Conservation (phyloP, 78 protist species). For the Dictyostelium firmibasis region DNA sequence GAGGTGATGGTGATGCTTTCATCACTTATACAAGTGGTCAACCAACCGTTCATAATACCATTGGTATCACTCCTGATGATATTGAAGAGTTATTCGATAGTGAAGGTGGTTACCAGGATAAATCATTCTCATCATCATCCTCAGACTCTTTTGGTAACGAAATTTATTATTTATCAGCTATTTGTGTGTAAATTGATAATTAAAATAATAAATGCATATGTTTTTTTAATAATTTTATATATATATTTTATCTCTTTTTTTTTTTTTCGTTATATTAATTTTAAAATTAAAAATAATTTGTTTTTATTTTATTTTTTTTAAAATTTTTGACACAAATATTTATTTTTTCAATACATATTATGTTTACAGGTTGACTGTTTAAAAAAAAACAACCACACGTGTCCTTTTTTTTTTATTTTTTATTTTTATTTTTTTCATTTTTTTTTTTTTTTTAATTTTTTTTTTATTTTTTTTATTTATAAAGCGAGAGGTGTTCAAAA, state of each 20-base stretch:
- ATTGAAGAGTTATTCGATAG: neutral
- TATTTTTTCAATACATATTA: no score
- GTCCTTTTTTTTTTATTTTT: neutral
- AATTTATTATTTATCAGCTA: neutral
- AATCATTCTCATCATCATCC: neutral
- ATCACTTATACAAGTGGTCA: neutral
- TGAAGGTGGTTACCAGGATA: neutral
- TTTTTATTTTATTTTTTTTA: no score
- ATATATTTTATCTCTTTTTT: no score
- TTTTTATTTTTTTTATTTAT: neutral
- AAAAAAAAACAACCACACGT: neutral
- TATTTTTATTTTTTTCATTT: neutral
- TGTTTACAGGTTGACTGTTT: neutral
- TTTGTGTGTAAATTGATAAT: neutral
- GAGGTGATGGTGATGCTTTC: neutral
- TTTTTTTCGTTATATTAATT: no score
- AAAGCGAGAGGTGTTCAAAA: neutral
- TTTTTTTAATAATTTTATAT: no score
- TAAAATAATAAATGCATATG: no score
- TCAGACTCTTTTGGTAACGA: no score
- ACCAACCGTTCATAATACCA: neutral
- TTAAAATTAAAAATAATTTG: no score
- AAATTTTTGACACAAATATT: neutral
- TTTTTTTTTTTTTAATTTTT: no score
- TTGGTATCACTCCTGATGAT: neutral